Percentiles rank a stretch among this genome's conserved stretches.
phyloP scores from a whole-genome alignment of 2,329 filamentous ascomycete species.

The Rutstroemia sydowiana region DNA sequence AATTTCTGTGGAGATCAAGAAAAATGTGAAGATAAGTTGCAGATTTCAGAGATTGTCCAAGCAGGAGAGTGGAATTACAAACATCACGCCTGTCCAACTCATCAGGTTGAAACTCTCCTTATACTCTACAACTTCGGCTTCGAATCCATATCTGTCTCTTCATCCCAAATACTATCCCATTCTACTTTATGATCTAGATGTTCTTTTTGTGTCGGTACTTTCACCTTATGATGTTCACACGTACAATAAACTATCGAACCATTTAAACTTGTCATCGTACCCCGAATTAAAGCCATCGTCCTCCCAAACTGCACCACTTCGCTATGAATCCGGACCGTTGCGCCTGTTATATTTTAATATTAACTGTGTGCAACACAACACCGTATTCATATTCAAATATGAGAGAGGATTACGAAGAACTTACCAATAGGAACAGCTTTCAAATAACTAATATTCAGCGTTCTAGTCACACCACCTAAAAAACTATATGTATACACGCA shows the following conservation, averaged over 20 bases:
- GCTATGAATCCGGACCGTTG: constrained; percentile 36
- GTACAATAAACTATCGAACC: constrained; percentile 41
- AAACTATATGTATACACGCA: constrained; percentile 29
- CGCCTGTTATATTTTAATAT: constrained; percentile 22
- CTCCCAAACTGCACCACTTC: constrained; percentile 39
- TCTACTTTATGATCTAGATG: constrained; percentile 34
- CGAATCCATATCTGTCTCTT: constrained; percentile 3
- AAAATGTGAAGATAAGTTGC: too few species aligned
- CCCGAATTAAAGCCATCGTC: constrained; percentile 45
- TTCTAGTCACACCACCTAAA: constrained; percentile 42
- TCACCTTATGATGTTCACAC: constrained; percentile 46
- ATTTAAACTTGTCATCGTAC: constrained; percentile 42
- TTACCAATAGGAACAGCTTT: constrained; percentile 40
- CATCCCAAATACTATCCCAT: constrained; percentile 33
- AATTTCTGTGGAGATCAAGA: too few species aligned
- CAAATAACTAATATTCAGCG: constrained; percentile 44
- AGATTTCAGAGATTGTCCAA: too few species aligned
- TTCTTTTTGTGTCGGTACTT: constrained; percentile 34
- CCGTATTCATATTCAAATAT: too few species aligned
- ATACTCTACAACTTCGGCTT: constrained; percentile 31
- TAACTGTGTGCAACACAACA: too few species aligned
- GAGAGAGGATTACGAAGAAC: constrained; percentile 2
- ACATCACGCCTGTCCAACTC: too few species aligned
- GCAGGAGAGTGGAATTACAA: too few species aligned
- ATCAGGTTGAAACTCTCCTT: too few species aligned